Percentiles rank a stretch among this genome's conserved stretches.
phyloP scores from a whole-genome alignment of 139 green algal genomes.

The Pleodorina starrii region DNA sequence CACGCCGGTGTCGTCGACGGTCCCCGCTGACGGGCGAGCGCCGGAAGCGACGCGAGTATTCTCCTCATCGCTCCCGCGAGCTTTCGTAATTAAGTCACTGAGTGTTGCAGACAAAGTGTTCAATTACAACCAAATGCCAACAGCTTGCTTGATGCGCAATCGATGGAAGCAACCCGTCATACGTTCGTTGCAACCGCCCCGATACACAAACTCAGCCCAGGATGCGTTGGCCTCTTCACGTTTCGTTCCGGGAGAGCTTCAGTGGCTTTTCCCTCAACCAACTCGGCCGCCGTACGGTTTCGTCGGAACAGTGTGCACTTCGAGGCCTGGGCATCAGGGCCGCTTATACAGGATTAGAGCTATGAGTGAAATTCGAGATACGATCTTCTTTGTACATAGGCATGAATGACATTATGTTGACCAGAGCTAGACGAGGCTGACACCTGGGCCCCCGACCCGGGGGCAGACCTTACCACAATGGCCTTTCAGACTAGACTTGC shows the following conservation, averaged over 20 bases:
- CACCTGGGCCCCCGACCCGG: neutral
- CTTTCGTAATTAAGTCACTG: neutral
- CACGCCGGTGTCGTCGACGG: neutral
- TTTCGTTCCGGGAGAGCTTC: no score
- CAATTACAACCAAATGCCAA: no score
- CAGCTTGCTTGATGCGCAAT: no score
- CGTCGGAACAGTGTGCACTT: neutral
- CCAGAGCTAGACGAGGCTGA: neutral
- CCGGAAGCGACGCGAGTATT: neutral
- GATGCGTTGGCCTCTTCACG: no score
- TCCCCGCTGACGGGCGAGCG: neutral
- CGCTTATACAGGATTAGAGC: neutral
- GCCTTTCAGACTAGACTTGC: neutral
- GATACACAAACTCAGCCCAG: no score
- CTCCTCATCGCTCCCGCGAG: neutral
- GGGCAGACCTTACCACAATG: neutral
- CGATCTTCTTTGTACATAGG: neutral
- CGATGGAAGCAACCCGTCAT: no score
- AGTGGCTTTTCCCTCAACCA: no score
- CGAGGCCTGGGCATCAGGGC: neutral
- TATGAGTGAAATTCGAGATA: neutral
- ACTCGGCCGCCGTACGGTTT: conserved; percentile 3
- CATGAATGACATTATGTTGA: neutral
- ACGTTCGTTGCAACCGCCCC: no score
- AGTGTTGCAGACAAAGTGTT: no score